phyloP scores from a whole-genome alignment of 2,329 filamentous ascomycete species.

The Venturia nashicola region DNA sequence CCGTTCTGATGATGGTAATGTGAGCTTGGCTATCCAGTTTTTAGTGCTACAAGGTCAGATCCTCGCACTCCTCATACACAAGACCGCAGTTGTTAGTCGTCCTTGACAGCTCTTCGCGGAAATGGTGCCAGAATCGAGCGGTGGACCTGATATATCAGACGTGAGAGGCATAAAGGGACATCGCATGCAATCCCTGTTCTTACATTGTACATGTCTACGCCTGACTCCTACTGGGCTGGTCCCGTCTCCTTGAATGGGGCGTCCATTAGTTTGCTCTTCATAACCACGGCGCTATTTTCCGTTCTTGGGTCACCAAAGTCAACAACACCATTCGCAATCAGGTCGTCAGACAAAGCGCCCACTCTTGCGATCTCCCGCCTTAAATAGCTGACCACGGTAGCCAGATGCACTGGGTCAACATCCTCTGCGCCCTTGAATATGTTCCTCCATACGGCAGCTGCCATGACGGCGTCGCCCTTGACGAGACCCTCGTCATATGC shows the following conservation, averaged over 20 bases:
- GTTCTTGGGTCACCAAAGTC: slow-evolving; percentile 37
- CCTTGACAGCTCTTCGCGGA: too few species aligned
- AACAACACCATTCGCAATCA: slow-evolving; percentile 35
- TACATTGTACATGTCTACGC: background rate
- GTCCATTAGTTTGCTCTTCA: slow-evolving; percentile 12
- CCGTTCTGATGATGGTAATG: too few species aligned
- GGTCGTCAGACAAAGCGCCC: slow-evolving; percentile 40
- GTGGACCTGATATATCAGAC: too few species aligned
- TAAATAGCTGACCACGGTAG: slow-evolving; percentile 51
- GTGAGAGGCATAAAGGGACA: too few species aligned
- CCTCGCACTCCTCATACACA: too few species aligned
- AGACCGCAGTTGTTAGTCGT: too few species aligned
- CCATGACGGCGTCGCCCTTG: slow-evolving; percentile 65
- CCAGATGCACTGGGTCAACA: slow-evolving; percentile 48
- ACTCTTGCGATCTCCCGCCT: slow-evolving; percentile 43
- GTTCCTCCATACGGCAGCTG: slow-evolving; percentile 84
- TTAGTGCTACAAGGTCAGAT: too few species aligned
- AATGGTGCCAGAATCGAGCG: too few species aligned
- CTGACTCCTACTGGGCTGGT: background rate
- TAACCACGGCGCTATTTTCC: slow-evolving; percentile 21
- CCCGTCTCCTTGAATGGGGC: background rate
- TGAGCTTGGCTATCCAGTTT: too few species aligned
- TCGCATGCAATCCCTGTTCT: background rate
- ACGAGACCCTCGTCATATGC: slow-evolving; percentile 75
- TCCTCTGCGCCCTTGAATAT: slow-evolving; percentile 64